Evolutionary conservation across 495 filamentous ascomycete genomes (phyloP).

Genomic region (Penicillium odoratum): DNA sequence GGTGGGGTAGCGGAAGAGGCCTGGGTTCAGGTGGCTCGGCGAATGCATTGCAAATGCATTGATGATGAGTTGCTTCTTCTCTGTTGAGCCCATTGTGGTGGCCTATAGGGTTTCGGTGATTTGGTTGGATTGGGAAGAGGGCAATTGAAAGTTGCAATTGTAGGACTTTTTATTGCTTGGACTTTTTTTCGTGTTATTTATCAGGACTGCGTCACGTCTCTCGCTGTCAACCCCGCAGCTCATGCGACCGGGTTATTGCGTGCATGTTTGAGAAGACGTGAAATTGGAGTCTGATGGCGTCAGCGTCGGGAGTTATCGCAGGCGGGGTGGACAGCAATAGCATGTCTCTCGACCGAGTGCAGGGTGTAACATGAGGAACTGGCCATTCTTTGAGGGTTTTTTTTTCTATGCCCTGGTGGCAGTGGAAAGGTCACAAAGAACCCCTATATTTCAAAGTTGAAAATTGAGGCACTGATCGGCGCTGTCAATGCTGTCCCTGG

Average conservation of each 20-base stretch:
- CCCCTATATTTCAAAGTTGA: background rate
- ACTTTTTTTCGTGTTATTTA: slow-evolving; percentile 8
- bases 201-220: slow-evolving; percentile 9
- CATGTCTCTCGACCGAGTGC: slow-evolving; percentile 7
- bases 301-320: slow-evolving; percentile 13
- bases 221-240: slow-evolving; percentile 18
- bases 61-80: slow-evolving; percentile 53
- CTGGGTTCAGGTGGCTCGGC: slow-evolving; percentile 51
- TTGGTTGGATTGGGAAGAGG: background rate
- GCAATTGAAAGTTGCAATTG: background rate
- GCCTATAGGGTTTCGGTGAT: background rate
- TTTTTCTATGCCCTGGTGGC: background rate
- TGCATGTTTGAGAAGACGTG: slow-evolving; percentile 23
- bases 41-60: slow-evolving; percentile 59
- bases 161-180: too few species aligned
- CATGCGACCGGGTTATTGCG: slow-evolving; percentile 11
- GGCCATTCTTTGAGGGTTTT: background rate
- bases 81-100: slow-evolving; percentile 22
- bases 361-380: background rate
- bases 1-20: slow-evolving; percentile 47
- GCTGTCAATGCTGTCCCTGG: too few species aligned
- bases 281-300: slow-evolving; percentile 33
- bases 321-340: background rate
- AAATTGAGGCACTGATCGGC: too few species aligned
- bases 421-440: background rate